Percentiles rank a stretch among this genome's conserved stretches.
phyloP scores from a whole-genome alignment of 169 alveolate species.

The Plasmodium cynomolgi region DNA sequence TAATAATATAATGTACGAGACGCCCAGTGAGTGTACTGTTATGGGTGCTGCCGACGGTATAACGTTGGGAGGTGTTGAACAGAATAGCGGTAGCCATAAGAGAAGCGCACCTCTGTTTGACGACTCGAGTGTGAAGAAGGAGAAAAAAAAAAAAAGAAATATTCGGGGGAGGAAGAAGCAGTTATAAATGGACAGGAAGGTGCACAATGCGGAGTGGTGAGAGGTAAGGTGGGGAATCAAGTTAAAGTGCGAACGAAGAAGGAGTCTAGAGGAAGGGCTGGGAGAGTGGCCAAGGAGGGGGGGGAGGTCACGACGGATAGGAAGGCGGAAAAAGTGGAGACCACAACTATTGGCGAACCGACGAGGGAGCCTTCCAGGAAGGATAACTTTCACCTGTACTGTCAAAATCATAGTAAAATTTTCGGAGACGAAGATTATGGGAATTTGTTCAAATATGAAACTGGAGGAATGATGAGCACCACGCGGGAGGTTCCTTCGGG shows the following conservation, averaged over 20 bases:
- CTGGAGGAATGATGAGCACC: not conserved
- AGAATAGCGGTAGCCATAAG: not conserved
- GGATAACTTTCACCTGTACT: constrained; percentile 14
- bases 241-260: not conserved
- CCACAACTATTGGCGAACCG: not conserved
- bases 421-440: not conserved
- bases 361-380: not conserved
- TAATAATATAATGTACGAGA: not conserved
- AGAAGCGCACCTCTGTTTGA: not conserved
- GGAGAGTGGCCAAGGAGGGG: not conserved
- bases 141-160: not conserved
- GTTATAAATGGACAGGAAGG: not conserved
- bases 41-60: not conserved
- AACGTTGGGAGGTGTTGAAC: not conserved
- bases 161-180: not conserved
- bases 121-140: not conserved
- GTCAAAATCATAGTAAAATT: constrained; percentile 12
- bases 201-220: not conserved
- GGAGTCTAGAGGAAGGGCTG: not conserved
- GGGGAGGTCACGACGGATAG: not conserved
- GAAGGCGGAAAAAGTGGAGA: not conserved
- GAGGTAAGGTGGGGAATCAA: not conserved
- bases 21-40: not conserved
- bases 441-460: not conserved
- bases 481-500: not conserved